phyloP scores from a whole-genome alignment of 2,329 filamentous ascomycete genomes.

The Bipolaris zeicola region DNA sequence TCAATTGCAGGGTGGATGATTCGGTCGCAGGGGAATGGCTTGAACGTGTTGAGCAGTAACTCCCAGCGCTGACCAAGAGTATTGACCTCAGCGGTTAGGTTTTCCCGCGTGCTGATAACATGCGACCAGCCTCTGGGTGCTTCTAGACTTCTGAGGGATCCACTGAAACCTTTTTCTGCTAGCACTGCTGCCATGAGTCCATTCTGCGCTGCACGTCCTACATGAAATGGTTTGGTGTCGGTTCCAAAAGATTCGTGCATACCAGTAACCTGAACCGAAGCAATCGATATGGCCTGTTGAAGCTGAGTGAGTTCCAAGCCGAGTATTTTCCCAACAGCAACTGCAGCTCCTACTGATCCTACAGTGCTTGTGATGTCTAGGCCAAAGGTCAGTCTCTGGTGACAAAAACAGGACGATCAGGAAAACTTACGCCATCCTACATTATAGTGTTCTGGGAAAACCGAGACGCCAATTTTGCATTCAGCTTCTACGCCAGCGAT shows the following conservation, averaged over 20 bases:
- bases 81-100: conserved; percentile 48
- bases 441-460: conserved; percentile 62
- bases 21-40: conserved; percentile 63
- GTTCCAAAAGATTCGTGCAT: conserved; percentile 62
- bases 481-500: conserved; percentile 59
- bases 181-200: conserved; percentile 57
- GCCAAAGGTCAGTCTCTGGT: neutral
- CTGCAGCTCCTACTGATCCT: conserved; percentile 60
- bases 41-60: conserved; percentile 60
- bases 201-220: conserved; percentile 59
- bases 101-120: conserved; percentile 55
- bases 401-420: too few species aligned
- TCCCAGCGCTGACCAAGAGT: conserved; percentile 55
- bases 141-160: conserved; percentile 55
- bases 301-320: conserved; percentile 49
- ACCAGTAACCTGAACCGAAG: conserved; percentile 60
- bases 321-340: conserved; percentile 58
- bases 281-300: conserved; percentile 59
- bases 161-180: conserved; percentile 57
- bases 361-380: conserved; percentile 59
- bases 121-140: conserved; percentile 61
- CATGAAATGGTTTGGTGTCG: conserved; percentile 62
- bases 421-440: conserved; percentile 54
- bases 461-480: conserved; percentile 59
- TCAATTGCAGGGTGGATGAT: conserved; percentile 63